Percentiles rank a stretch among this genome's conserved stretches.
These are phyloP conservation scores for Styphnolobium japonicum DNA, from an alignment of 306 rosid species.

Conservation along the genomic window DNA sequence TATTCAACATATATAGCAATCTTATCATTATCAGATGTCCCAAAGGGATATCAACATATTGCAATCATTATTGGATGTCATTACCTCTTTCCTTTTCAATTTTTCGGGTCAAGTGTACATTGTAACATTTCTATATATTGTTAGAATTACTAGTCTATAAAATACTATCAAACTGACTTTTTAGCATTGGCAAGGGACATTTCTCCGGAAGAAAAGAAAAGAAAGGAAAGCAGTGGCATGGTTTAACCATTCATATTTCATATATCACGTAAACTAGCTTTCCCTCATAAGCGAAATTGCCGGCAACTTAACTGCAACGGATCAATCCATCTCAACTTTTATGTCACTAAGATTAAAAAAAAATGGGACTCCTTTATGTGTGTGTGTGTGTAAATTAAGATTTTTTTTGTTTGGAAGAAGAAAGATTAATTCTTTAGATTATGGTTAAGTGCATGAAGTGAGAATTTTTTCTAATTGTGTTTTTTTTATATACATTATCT, in stretches of 20 bases:
- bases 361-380: too few species aligned
- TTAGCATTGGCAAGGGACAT: conserved; percentile 7
- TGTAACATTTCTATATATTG: conserved; percentile 10
- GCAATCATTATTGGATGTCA: conserved; percentile 10
- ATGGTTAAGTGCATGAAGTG: too few species aligned
- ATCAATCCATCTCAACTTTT: too few species aligned
- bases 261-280: background rate
- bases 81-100: background rate
- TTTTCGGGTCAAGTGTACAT: conserved; percentile 28
- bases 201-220: background rate
- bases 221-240: background rate
- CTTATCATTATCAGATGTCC: background rate
- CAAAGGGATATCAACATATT: conserved; percentile 13
- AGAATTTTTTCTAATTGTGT: too few species aligned
- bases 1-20: conserved; percentile 15
- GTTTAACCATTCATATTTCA: background rate
- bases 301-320: too few species aligned
- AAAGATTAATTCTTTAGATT: too few species aligned
- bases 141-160: conserved; percentile 2
- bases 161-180: background rate
- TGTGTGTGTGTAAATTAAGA: too few species aligned
- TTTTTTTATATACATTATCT: too few species aligned
- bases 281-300: too few species aligned
- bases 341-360: too few species aligned
- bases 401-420: too few species aligned